Base-by-base conservation (phyloP, 768 basidiomycete genomes). In the Gloeostereum incarnatum region DNA sequence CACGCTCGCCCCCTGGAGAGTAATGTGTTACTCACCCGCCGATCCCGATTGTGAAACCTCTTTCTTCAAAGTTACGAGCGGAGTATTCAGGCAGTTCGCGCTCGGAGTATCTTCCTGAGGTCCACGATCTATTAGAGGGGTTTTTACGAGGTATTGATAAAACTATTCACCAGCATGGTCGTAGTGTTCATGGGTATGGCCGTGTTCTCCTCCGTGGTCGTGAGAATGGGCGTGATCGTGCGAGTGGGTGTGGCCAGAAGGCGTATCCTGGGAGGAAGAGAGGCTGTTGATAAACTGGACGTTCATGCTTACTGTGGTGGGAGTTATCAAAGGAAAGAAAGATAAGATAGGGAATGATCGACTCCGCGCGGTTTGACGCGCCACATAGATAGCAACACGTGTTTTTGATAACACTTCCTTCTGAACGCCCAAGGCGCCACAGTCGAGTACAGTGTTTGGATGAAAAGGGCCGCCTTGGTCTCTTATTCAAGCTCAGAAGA, bases 21-120 rank as follows among this genome's bases (percentile, higher is more conserved):
- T 6, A 21, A 21, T 6, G n/a, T n/a, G n/a, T n/a, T 11, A 60
- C 81, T 34, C 51, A 93, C 93, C 93, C 93, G 52, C 94, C 94
- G 39, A 98, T 97, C n/a, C 94, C 94, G 42, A 99, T 67, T 0
- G 94, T 98, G 62, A 97, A 99, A 1, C 87, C 96, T 45, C 94
- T 68, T 61, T 97, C 93, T 36, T 79, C 73, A 50, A 92, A 98
- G 64, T 92, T 85, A 24, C 94, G 68, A 2, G 60, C 56, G 6
- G 80, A 67, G 51, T 86, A 97, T 52, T 96, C 84, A 6, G 94
- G 96, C 56, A 96, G 59, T 58, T 97, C 94, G 19, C 94, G 71
- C 55, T 98, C 92, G 8, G 86, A 62, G 49, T 81, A 99, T 57
- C 87, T 96, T 31, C 94, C 93, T 93, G 50, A 1, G 37, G 22